A percentile compares a stretch with the other conserved stretches of the same genome.
These are phyloP conservation scores for Phenoliferia sp. DNA, from an alignment of 1,284 basidiomycete genomes.

Conservation along the genomic window DNA sequence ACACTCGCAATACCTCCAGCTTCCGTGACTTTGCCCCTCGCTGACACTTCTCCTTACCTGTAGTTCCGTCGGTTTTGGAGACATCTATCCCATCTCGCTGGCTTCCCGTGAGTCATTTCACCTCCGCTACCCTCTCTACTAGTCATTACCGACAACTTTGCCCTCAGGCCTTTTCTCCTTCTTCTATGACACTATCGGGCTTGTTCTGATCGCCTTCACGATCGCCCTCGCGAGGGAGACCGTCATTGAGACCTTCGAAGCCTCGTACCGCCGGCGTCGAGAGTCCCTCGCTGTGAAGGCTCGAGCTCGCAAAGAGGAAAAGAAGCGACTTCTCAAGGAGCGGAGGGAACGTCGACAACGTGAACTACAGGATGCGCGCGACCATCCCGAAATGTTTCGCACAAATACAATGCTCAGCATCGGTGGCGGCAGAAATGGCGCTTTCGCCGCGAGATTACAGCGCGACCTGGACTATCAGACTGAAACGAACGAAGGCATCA, in stretches of 20 bases:
- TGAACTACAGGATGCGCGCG: constrained; percentile 8
- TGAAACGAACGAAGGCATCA: neutral
- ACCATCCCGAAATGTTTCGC: neutral
- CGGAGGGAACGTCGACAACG: constrained; percentile 36
- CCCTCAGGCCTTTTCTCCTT: constrained; percentile 47
- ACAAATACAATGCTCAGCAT: too few relatives aligned
- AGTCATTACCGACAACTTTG: constrained; percentile 43
- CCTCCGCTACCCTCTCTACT: neutral
- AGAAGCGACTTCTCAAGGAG: constrained; percentile 1
- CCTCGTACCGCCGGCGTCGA: constrained; percentile 48
- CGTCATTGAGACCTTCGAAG: constrained; percentile 55
- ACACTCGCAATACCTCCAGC: too few relatives aligned
- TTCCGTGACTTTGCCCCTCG: constrained; percentile 38
- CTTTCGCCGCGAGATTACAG: neutral
- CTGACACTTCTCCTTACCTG: neutral
- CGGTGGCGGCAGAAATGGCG: neutral
- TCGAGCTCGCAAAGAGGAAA: constrained; percentile 14
- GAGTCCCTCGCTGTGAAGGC: constrained; percentile 19
- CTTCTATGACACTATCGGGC: constrained; percentile 39
- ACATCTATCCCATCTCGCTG: constrained; percentile 55
- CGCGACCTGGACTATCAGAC: neutral
- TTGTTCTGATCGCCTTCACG: constrained; percentile 51
- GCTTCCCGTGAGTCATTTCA: constrained; percentile 44
- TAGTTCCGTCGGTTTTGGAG: constrained; percentile 65
- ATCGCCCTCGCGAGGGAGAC: constrained; percentile 64